Base-by-base conservation (phyloP, 202 grass and related monocot genomes). In the Zizania palustris region DNA sequence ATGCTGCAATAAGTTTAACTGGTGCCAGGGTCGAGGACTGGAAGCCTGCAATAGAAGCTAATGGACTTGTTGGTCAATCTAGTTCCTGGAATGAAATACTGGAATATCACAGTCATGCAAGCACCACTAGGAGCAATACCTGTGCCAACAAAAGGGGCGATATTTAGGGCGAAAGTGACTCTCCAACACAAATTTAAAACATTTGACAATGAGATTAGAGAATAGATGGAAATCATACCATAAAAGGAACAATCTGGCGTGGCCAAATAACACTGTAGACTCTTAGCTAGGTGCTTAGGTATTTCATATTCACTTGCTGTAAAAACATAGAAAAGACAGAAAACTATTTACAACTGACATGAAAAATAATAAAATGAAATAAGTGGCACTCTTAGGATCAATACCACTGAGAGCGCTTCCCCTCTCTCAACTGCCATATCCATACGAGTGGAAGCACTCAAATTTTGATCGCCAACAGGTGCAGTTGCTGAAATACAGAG, bases 41-140 rank as follows among this genome's bases (percentile, higher is more conserved):
- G 93, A 84, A 91, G 88, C 53, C 93, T 91, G 80, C 95, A 97
- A 78, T 97, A 93, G 80, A 97, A 97, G 84, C 89, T 97, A 76
- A 94, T 88, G 44, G 91, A 90, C 84, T 94, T 97, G 69, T 97
- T 91, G 38, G 85, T 80, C 57, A 94, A 7, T 43, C 89, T 84
- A n/a, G 91, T 97, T 41, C 95, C 91, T 0, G 85, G 89, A 69
- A 98, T 74, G 75, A 98, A 94, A 62, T 90, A 90, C 87, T 94
- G 95, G 80, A 94, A 98, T 83, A 98, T 90, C 5, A 98, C 91
- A 34, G 89, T 92, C 72, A 98, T 87, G 84, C 95, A 98, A 92
- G 91, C 89, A 81, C 91, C 95, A 41, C 83, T 67, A 78, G 91
- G 89, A 71, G 83, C 85, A 67, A 92, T 94, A 64, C 91, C 91